These are phyloP conservation scores for Protomyces arabidopsidicola DNA, from an alignment of 1,139 yeast genomes.

Conservation along the genomic window DNA sequence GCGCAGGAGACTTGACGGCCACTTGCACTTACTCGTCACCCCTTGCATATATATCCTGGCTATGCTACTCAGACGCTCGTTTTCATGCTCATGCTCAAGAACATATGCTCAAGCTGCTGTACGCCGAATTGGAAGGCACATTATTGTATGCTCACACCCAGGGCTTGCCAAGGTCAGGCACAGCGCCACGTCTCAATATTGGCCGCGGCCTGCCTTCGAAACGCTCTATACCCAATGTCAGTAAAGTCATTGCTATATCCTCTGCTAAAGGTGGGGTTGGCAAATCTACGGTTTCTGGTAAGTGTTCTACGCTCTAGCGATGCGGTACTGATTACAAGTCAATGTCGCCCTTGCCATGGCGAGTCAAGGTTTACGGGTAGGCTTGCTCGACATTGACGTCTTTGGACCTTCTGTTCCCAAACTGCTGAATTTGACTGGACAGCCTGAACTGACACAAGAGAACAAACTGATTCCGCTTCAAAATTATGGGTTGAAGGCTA, in stretches of 20 bases:
- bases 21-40: background rate
- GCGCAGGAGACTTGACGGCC: background rate
- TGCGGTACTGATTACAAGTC: constrained; percentile 38
- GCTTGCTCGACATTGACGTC: constrained; percentile 72
- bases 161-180: constrained; percentile 31
- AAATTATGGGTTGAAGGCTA: constrained; percentile 76
- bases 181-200: constrained; percentile 34
- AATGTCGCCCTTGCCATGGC: constrained; percentile 65
- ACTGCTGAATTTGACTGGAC: constrained; percentile 55
- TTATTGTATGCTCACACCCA: background rate
- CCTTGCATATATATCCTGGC: background rate
- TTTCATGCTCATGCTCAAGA: background rate
- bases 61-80: background rate
- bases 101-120: background rate
- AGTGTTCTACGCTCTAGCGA: constrained; percentile 19
- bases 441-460: constrained; percentile 53
- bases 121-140: background rate
- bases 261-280: constrained; percentile 82
- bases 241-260: constrained; percentile 60
- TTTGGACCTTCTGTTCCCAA: constrained; percentile 83
- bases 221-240: constrained; percentile 49
- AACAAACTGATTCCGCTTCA: constrained; percentile 63
- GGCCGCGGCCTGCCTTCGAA: constrained; percentile 34
- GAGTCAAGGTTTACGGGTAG: constrained; percentile 54
- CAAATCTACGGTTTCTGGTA: constrained; percentile 48